phyloP scores from a whole-genome alignment of 2,329 filamentous ascomycete genomes.

The Lachnellula cervina region DNA sequence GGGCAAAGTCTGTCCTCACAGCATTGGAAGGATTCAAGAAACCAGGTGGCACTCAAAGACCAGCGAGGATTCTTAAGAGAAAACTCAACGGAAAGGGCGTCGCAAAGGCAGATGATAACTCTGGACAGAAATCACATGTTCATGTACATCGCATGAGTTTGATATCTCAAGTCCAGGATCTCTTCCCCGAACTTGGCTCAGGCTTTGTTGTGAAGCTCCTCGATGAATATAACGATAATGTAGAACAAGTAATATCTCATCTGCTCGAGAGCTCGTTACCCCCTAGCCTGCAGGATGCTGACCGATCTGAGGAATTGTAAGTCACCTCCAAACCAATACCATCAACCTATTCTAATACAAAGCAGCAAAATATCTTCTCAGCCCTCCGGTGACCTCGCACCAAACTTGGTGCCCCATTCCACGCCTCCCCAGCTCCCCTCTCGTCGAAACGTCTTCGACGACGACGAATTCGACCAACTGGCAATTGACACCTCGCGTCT shows the following conservation, averaged over 20 bases:
- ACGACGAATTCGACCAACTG: constrained; percentile 73
- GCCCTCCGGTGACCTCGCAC: constrained; percentile 27
- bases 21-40: constrained; percentile 58
- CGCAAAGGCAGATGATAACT: constrained; percentile 34
- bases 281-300: constrained; percentile 55
- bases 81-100: constrained; percentile 59
- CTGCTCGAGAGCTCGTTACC: constrained; percentile 75
- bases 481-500: constrained; percentile 61
- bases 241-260: constrained; percentile 75
- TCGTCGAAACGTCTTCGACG: constrained; percentile 72
- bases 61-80: constrained; percentile 46
- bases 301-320: constrained; percentile 55
- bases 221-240: constrained; percentile 71
- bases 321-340: constrained; percentile 4
- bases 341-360: constrained; percentile 10
- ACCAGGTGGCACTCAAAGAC: constrained; percentile 45
- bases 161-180: constrained; percentile 84
- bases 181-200: constrained; percentile 83
- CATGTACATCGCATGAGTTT: constrained; percentile 80
- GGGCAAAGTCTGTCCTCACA: constrained; percentile 56
- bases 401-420: constrained; percentile 52
- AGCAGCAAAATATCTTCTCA: constrained; percentile 22
- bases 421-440: constrained; percentile 53
- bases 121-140: constrained; percentile 15
- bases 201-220: constrained; percentile 76